Base-by-base conservation (phyloP, 331 rosid species). In the Arachis monticola region DNA sequence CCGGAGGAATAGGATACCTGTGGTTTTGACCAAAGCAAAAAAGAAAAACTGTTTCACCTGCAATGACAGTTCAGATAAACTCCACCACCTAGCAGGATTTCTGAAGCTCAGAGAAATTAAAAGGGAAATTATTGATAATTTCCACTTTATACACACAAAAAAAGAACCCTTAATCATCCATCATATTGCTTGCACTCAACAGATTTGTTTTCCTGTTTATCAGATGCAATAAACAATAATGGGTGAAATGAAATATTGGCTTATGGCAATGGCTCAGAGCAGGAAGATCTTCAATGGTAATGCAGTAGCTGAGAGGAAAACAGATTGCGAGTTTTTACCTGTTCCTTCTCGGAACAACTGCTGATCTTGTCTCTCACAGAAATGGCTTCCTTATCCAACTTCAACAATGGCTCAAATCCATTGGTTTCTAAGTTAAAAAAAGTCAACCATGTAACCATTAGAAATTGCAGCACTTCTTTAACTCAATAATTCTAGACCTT, bases 171-270 rank as follows among this genome's bases (percentile, higher is more conserved):
- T 53, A 11, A 5, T n/a, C 30, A 60, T 48, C 61, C 69, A 69
- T 14, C 60, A 58, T 52, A 13, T 12, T 7, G 7, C 40, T 46
- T 3, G 35, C 30, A 44, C 58, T 31, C 13, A 38, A 65, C 67
- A n/a, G 38, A 53, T 35, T 14, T 62, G 52, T 10, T 65, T 10
- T 65, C 38, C 57, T 14, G 6, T 46, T 35, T 38, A 71, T 22
- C 57, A 6, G 6, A 72, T 40, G 48, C 69, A 73, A 59, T 60
- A 58, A 73, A 41, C 55, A 61, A 22, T 38, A n/a, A 35, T 32
- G 35, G 70, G 50, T 5, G 47, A 52, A 11, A 27, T 53, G 12
- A 55, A 9, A 74, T 13, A 10, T 35, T 5, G 31, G 27, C 64
- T 63, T 64, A 38, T 10, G 46, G 41, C 52, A 50, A 51, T 11